These are phyloP conservation scores for Metahyphopichia silvanorum DNA, from an alignment of 805 yeast genomes.

Conservation along the genomic window DNA sequence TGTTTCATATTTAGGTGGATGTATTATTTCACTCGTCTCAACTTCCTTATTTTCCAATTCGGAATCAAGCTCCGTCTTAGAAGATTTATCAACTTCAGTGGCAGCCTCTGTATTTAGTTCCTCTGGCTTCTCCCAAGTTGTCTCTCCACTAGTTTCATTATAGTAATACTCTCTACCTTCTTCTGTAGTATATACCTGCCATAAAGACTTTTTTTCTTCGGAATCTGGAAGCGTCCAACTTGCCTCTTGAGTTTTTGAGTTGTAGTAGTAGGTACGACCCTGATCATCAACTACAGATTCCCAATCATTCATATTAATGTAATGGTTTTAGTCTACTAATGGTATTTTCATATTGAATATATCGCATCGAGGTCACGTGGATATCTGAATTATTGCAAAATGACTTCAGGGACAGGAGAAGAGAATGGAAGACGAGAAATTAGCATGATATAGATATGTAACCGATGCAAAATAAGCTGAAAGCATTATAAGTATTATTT, in stretches of 20 bases:
- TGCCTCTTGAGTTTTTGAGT: conserved; percentile 60
- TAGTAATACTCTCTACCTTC: conserved; percentile 68
- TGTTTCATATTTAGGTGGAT: conserved; percentile 15
- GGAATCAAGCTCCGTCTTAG: conserved; percentile 1
- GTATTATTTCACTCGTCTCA: conserved; percentile 18
- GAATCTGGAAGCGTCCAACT: conserved; percentile 77
- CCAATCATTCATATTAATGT: conserved; percentile 57
- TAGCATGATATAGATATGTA: no score
- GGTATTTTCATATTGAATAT: no score
- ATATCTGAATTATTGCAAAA: no score
- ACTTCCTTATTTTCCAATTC: conserved; percentile 19
- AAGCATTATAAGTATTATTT: no score
- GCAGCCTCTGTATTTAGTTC: conserved; percentile 27
- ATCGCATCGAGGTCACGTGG: no score
- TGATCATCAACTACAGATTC: conserved; percentile 58
- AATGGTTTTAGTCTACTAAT: no score
- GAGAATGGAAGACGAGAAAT: no score
- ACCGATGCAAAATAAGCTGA: no score
- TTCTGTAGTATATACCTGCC: conserved; percentile 48
- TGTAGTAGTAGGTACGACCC: conserved; percentile 71
- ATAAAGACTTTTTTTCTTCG: conserved; percentile 9
- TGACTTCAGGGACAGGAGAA: no score
- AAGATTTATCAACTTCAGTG: conserved; percentile 7
- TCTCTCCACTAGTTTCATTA: conserved; percentile 58
- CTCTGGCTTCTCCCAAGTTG: conserved; percentile 79